These are phyloP conservation scores for Huntiella savannae DNA, from an alignment of 2,329 filamentous ascomycete genomes.

Conservation along the genomic window DNA sequence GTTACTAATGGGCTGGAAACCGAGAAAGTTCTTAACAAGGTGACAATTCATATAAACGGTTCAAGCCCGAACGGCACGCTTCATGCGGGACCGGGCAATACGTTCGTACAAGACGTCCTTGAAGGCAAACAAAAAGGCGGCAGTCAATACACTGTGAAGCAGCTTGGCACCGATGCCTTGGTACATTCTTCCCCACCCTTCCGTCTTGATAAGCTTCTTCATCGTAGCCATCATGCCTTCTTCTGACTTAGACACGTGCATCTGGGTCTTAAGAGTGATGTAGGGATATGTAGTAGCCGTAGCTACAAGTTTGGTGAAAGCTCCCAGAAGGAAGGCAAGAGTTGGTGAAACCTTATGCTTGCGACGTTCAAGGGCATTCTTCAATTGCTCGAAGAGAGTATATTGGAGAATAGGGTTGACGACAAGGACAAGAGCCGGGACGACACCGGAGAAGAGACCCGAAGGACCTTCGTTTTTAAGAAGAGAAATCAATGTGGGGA, in stretches of 20 bases:
- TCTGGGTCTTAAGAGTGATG: slow-evolving; percentile 94
- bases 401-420: slow-evolving; percentile 98
- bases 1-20: not conserved
- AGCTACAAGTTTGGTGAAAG: slow-evolving; percentile 82
- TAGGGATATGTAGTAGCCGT: slow-evolving; percentile 94
- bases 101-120: slow-evolving; percentile 90
- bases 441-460: slow-evolving; percentile 77
- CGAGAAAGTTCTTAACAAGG: not conserved
- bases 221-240: slow-evolving; percentile 66
- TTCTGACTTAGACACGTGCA: slow-evolving; percentile 71
- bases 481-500: slow-evolving; percentile 63
- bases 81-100: slow-evolving; percentile 45
- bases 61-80: slow-evolving; percentile 21
- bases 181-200: slow-evolving; percentile 84
- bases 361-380: slow-evolving; percentile 65
- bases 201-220: slow-evolving; percentile 61
- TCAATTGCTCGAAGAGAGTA: slow-evolving; percentile 95
- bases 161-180: slow-evolving; percentile 94
- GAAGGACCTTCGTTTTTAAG: slow-evolving; percentile 66
- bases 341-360: slow-evolving; percentile 53
- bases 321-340: slow-evolving; percentile 79
- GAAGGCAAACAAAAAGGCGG: slow-evolving; percentile 91
- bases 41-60: not conserved
- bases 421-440: slow-evolving; percentile 82
- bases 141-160: slow-evolving; percentile 88